Evolutionary conservation across 129 eudicot species (phyloP), one percentile per base, ranked within the genome.

Genomic region (Artemisia argyi): DNA sequence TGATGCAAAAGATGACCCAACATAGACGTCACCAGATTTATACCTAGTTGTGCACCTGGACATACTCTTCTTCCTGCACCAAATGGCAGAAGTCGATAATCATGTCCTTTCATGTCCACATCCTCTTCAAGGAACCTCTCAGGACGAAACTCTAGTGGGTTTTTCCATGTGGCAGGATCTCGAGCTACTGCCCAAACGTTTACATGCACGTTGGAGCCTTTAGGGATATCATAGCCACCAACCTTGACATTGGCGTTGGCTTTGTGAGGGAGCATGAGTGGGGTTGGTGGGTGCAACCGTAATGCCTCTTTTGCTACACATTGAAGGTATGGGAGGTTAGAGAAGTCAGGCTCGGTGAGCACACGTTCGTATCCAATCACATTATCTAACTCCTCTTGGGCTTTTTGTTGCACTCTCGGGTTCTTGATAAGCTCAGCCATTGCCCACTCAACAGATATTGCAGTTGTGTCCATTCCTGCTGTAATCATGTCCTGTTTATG

Each of bases 31-130:
- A 85, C 88, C 87, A 87, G 53, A 51, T 83, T 87, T 26, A 90
- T 76, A 5, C 85, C 91, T 13, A 90, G 70, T 18, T 87, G 94
- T 17, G 94, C 93, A 22, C 96, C 96, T 10, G 87, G 91, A 15
- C 96, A 90, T 17, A 83, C 85, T 59, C 96, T 79, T 35, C 96
- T 69, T 15, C 96, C 94, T 0, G 96, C 91, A 35, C 96, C 96
- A 72, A 90, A 90, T 3, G 96, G 96, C 17, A 90, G 68, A 16
- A 90, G 67, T 9, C 91, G 73, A 71, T 72, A 90, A 64, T 87
- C 94, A n/a, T 87, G 96, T 2, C 96, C 96, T 82, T 90, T 90
- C 87, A 90, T 87, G 68, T 90, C 94, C 26, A 90, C 89, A 50
- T 90, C 96, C 59, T 84, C 88, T 81, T 84, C 85, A 4, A 90